These are phyloP conservation scores for Exobasidium cylindrosporum DNA, from an alignment of 1,284 basidiomycete genomes.

Conservation along the genomic window DNA sequence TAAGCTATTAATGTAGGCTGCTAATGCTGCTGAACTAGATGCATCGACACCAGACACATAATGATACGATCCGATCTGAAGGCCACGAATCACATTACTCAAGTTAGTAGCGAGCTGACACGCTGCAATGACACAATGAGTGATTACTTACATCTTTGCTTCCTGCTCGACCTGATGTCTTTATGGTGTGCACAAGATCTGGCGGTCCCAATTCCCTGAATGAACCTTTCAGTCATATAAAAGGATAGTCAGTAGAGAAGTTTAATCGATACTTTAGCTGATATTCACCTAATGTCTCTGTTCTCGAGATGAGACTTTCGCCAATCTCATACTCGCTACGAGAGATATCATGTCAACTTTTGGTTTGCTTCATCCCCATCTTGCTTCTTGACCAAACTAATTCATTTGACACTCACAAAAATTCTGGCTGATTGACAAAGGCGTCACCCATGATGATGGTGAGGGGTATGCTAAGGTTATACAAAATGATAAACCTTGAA, in stretches of 20 bases:
- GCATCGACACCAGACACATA: constrained; percentile 88
- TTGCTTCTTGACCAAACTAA: background rate
- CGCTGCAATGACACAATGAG: constrained; percentile 27
- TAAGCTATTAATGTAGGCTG: constrained; percentile 95
- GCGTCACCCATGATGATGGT: constrained; percentile 50
- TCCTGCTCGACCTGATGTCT: constrained; percentile 72
- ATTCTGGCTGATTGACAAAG: constrained; percentile 51
- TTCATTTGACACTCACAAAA: constrained; percentile 31
- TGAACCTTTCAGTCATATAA: no score
- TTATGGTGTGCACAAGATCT: constrained; percentile 92
- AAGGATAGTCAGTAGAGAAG: constrained; percentile 51
- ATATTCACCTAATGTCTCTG: constrained; percentile 78
- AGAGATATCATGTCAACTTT: background rate
- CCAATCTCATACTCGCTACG: constrained; percentile 75
- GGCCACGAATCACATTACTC: background rate
- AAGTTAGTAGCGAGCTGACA: background rate
- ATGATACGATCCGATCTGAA: constrained; percentile 49
- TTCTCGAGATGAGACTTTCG: constrained; percentile 82
- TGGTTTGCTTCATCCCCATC: background rate
- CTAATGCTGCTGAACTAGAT: constrained; percentile 91
- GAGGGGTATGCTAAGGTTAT: no score
- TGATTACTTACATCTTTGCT: constrained; percentile 82
- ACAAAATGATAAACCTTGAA: no score
- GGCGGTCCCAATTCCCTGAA: constrained; percentile 96
- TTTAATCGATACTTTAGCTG: constrained; percentile 30